Percentiles rank a stretch among this genome's conserved stretches.
Evolutionary conservation across 2,329 filamentous ascomycete species (phyloP).

Genomic region (Salinomyces thailandicus): DNA sequence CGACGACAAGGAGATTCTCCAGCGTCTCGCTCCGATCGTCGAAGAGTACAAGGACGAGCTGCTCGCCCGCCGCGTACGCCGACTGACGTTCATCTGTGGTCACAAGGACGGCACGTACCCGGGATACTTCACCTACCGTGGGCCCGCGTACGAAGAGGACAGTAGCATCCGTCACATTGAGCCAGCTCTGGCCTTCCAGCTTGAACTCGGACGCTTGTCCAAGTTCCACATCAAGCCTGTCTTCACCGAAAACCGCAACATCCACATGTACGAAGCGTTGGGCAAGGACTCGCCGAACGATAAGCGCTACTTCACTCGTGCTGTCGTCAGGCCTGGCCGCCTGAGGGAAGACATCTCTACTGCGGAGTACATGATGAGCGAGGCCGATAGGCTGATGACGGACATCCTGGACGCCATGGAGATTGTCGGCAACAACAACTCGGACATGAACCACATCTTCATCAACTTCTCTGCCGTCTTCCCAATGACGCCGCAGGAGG

Average conservation of each 20-base stretch:
- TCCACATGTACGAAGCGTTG: conserved; percentile 94
- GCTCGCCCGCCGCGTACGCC: conserved; percentile 67
- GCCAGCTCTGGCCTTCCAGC: conserved; percentile 94
- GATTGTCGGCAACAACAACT: conserved; percentile 98
- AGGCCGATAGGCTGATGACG: conserved; percentile 91
- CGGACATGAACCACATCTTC: conserved; percentile 99
- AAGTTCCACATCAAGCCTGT: conserved; percentile 98
- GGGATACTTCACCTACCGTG: conserved; percentile 97
- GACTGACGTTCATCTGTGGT: conserved; percentile 92
- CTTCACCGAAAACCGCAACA: conserved; percentile 98
- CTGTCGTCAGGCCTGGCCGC: conserved; percentile 85
- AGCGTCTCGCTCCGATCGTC: conserved; percentile 65
- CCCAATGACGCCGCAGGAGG: conserved; percentile 77
- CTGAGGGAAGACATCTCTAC: conserved; percentile 95
- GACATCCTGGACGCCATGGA: conserved; percentile 96
- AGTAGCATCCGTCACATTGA: conserved; percentile 94
- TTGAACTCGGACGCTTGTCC: conserved; percentile 82
- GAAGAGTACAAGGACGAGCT: conserved; percentile 77
- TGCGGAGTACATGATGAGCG: conserved; percentile 95
- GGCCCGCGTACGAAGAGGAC: conserved; percentile 79
- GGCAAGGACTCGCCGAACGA: conserved; percentile 92
- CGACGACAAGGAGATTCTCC: conserved; percentile 70
- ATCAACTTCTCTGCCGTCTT: conserved; percentile 99
- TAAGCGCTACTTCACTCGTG: conserved; percentile 97
- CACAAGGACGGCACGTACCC: conserved; percentile 90